Percentiles rank a stretch among this genome's conserved stretches.
These are phyloP conservation scores for Notholithocarpus densiflorus DNA, from an alignment of 306 rosid genomes.

Conservation along the genomic window DNA sequence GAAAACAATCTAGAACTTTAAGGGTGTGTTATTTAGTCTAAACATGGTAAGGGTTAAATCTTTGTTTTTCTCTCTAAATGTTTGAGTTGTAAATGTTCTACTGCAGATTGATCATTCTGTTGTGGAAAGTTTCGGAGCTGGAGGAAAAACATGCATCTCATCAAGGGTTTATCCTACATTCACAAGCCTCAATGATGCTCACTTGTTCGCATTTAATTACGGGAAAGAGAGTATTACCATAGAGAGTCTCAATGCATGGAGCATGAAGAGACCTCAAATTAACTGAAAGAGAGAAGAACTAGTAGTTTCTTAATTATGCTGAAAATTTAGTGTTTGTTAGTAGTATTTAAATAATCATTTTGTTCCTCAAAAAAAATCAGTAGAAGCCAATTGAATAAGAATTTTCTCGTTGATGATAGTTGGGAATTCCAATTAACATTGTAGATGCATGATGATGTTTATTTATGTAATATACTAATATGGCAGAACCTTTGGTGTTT, in stretches of 20 bases:
- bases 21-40: too few species aligned
- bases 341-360: too few species aligned
- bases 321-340: too few species aligned
- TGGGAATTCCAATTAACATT: too few species aligned
- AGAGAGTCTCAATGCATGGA: conserved; percentile 66
- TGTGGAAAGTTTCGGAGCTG: conserved; percentile 75
- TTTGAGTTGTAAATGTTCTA: background rate
- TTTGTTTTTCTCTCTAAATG: background rate
- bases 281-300: background rate
- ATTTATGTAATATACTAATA: too few species aligned
- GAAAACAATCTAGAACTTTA: too few species aligned
- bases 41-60: too few species aligned
- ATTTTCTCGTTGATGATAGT: too few species aligned
- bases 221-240: conserved; percentile 56
- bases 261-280: conserved; percentile 51
- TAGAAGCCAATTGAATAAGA: too few species aligned
- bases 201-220: conserved; percentile 73
- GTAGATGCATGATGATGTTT: too few species aligned
- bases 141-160: conserved; percentile 72
- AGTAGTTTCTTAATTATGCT: background rate
- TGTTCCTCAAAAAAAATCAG: too few species aligned
- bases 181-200: conserved; percentile 52
- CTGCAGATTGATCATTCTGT: conserved; percentile 87
- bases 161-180: conserved; percentile 82
- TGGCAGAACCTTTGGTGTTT: too few species aligned